These are phyloP conservation scores for Patellifolia procumbens DNA, from an alignment of 179 eudicot species.

Conservation along the genomic window DNA sequence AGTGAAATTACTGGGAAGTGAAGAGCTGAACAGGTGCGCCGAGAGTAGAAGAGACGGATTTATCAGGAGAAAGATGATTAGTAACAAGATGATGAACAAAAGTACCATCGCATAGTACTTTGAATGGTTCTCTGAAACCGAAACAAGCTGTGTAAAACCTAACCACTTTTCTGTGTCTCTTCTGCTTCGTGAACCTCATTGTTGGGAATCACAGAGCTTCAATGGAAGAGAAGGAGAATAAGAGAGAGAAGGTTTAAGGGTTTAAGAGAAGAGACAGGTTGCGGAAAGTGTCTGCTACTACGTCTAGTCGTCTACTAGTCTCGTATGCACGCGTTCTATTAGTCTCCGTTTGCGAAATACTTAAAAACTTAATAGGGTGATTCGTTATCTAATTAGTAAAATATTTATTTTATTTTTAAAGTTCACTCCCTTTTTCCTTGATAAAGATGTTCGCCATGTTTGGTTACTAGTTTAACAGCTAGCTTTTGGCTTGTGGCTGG, in stretches of 20 bases:
- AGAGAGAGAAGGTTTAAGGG: not conserved
- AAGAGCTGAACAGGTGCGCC: constrained; percentile 68
- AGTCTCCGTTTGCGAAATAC: too few relatives aligned
- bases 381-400: too few relatives aligned
- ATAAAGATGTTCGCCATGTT: too few relatives aligned
- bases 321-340: too few relatives aligned
- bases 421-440: too few relatives aligned
- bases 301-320: too few relatives aligned
- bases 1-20: constrained; percentile 55
- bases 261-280: too few relatives aligned
- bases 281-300: too few relatives aligned
- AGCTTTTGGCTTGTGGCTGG: too few relatives aligned
- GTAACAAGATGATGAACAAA: constrained; percentile 70
- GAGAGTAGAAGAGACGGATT: constrained; percentile 49
- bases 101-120: constrained; percentile 87
- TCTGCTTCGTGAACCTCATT: constrained; percentile 71
- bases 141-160: constrained; percentile 70
- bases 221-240: not conserved
- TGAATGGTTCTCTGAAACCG: constrained; percentile 82
- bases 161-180: constrained; percentile 67
- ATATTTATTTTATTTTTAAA: too few relatives aligned
- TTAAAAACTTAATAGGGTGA: too few relatives aligned
- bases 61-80: constrained; percentile 55
- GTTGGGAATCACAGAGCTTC: not conserved
- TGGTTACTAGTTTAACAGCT: too few relatives aligned